These are phyloP conservation scores for Globisporangium middletonii DNA, from an alignment of 352 stramenopile genomes.

Conservation along the genomic window DNA sequence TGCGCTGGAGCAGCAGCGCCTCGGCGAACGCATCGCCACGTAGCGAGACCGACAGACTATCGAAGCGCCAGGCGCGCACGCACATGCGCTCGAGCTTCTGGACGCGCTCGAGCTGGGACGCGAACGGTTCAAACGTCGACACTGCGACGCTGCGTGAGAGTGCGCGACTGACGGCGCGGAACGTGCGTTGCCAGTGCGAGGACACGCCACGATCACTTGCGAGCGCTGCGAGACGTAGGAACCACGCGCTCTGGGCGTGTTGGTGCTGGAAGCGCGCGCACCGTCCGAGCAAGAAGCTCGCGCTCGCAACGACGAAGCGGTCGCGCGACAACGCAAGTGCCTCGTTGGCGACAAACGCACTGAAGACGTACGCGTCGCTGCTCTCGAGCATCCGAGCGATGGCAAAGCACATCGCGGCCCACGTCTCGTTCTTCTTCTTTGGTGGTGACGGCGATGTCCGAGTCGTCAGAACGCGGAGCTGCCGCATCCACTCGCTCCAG, in stretches of 20 bases:
- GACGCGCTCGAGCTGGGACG: constrained; percentile 29
- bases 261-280: constrained; percentile 17
- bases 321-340: constrained; percentile 21
- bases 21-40: constrained; percentile 42
- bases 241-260: constrained; percentile 11
- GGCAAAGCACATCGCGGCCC: constrained; percentile 32
- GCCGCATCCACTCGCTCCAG: constrained; percentile 28
- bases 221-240: constrained; percentile 24
- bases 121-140: constrained; percentile 34
- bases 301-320: constrained; percentile 15
- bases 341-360: constrained; percentile 19
- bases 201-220: background rate
- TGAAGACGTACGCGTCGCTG: constrained; percentile 31
- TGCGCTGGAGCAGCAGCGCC: constrained; percentile 47
- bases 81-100: constrained; percentile 63
- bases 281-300: constrained; percentile 25
- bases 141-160: constrained; percentile 23
- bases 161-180: constrained; percentile 31
- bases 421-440: constrained; percentile 26
- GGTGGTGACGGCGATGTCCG: background rate
- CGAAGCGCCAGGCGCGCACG: constrained; percentile 43
- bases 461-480: constrained; percentile 10
- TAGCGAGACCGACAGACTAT: constrained; percentile 33
- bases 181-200: constrained; percentile 19
- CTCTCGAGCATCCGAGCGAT: constrained; percentile 29